Evolutionary conservation across 2,329 filamentous ascomycete genomes (phyloP), one percentile per base, ranked within the genome.

Genomic region (Paecilomyces dactylethromorphus): DNA sequence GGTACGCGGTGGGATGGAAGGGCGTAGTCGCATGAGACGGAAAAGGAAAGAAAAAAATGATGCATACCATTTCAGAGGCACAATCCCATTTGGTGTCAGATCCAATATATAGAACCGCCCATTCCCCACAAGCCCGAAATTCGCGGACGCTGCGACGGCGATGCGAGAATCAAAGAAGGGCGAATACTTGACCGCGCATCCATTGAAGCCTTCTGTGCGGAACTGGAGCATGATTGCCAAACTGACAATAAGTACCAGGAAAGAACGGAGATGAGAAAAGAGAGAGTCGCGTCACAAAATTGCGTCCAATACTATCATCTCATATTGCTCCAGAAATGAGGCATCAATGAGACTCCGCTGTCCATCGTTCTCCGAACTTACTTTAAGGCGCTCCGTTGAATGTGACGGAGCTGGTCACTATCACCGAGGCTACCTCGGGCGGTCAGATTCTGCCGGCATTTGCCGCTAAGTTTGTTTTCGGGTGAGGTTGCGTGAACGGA

Each of bases 51-150:
- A 6, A 18, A 18, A n/a, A 45, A 24, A 24, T 5, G 61, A 49
- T 65, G 78, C 67, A 71, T 72, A 93, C 87, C 84, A 88, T 81
- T 94, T 95, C 73, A 95, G 87, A 55, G 91, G 85, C 57, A 89
- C 86, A 59, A 97, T 89, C 10, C 94, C 94, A 60, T 90, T 85
- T 0, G 91, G 83, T 3, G 91, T 95, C 63, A 99, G 78, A 31
- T 88, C 89, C 26, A 97, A 81, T 59, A 93, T 87, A 71, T 90
- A 97, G 0, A 97, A 78, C 54, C 92, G 86, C 11, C 94, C 94
- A 79, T 99, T 99, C 54, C 94, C 94, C 35, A 99, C 93, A 45
- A 99, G 89, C 45, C 94, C 94, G 78, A 94, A 99, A 80, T 99
- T 97, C 63, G 93, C 87, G n/a, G 92, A 89, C 1, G 90, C 84